Base-by-base conservation (phyloP, 1,139 yeast genomes). In the Pichia sp. region DNA sequence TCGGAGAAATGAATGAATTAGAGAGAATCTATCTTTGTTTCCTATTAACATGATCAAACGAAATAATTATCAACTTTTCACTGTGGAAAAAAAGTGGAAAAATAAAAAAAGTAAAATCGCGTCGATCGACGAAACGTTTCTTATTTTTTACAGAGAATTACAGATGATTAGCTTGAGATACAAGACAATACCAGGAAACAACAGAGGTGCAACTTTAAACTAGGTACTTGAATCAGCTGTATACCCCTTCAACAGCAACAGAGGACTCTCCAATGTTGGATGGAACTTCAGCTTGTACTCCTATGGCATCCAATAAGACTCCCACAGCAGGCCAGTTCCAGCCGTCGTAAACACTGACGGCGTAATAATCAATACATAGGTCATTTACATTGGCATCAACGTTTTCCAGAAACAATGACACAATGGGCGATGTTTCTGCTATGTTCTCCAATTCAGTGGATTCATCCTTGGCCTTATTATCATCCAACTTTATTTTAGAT, bases 301-400 rank as follows among this genome's bases (percentile, higher is more conserved):
- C 50, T 16, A 41, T 30, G 4, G 48, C 52, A 18, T 22, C 13
- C 28, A 51, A 22, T 1, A 42, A 38, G 4, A 44, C 47, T 30
- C 38, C 38, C 3, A 48, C 49, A 13, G 55, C 53, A 19, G 28
- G 41, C n/a, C 16, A 36, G 38, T 54, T 54, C 36, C 50, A 50
- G 1, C 57, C 57, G 14, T 55, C 58, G 42, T 55, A 55, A 3
- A 55, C 58, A 34, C 46, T 38, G 19, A 55, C 56, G 2, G 56
- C 43, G 18, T 43, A 44, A 18, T 48, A 52, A 13, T 55, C 55
- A 7, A 54, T 30, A 6, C 25, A 36, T 2, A 49, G 28, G 19
- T 48, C 51, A 16, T 31, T 16, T 3, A 28, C 46, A 13, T 42
- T 16, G 3, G 22, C 42, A 9, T 43, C 33, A 11, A 52, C 3